phyloP scores from a whole-genome alignment of 331 rosid species.

The Ulmus americana region DNA sequence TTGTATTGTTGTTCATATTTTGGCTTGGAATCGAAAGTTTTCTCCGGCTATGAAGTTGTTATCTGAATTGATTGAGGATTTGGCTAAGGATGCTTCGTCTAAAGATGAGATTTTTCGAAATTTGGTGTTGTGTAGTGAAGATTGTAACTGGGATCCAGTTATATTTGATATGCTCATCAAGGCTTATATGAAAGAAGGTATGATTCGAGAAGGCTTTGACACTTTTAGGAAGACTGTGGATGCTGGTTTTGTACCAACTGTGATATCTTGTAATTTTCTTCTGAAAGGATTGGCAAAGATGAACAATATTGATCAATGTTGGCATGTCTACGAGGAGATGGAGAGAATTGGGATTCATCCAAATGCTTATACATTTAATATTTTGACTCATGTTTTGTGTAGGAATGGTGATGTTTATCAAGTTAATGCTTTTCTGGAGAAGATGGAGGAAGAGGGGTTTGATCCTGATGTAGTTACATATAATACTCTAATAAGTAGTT shows the following conservation, averaged over 20 bases:
- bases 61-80: slow-evolving; percentile 45
- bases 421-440: slow-evolving; percentile 69
- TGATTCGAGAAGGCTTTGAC: slow-evolving; percentile 54
- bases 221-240: slow-evolving; percentile 52
- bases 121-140: slow-evolving; percentile 42
- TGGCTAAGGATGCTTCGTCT: slow-evolving; percentile 27
- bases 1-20: slow-evolving; percentile 48
- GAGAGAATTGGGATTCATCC: slow-evolving; percentile 64
- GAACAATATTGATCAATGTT: slow-evolving; percentile 47
- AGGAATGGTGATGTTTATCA: slow-evolving; percentile 50
- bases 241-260: slow-evolving; percentile 62
- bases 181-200: slow-evolving; percentile 65
- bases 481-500: slow-evolving; percentile 65
- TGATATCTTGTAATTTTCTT: slow-evolving; percentile 57
- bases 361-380: slow-evolving; percentile 65
- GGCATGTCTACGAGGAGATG: slow-evolving; percentile 85
- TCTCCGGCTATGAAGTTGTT: slow-evolving; percentile 56
- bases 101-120: slow-evolving; percentile 40
- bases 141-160: slow-evolving; percentile 80
- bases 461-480: slow-evolving; percentile 73
- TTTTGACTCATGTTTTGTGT: slow-evolving; percentile 65
- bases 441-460: slow-evolving; percentile 91
- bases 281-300: slow-evolving; percentile 51
- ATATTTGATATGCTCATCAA: slow-evolving; percentile 69
- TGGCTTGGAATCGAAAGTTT: slow-evolving; percentile 54